Base-by-base conservation (phyloP, 2,329 filamentous ascomycete species). In the Hypoxylon sp. region DNA sequence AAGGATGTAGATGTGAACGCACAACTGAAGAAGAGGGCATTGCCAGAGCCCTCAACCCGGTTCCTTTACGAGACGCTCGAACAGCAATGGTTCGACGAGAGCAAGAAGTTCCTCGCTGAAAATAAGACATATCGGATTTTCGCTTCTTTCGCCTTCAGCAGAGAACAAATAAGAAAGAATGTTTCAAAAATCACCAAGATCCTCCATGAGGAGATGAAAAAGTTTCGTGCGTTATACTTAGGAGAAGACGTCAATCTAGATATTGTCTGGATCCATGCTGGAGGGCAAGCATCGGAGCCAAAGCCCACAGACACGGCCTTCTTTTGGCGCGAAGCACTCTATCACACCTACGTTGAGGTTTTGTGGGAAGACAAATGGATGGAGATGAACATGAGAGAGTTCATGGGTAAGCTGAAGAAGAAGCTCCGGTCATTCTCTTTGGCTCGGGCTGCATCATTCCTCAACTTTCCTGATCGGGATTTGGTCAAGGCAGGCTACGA, bases 351-450 rank as follows among this genome's bases (percentile, higher is more conserved):
- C 16, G 44, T 72, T 13, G 63, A 57, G 58, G 32, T 71, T 2
- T 40, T 61, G 16, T 72, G 66, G 62, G 46, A 53, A 11, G 67
- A 69, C 0, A 70, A 71, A 38, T 70, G 57, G 51, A 6, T 72
- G 5, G 69, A 69, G 48, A 31, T 26, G 7, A 59, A 68, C 21
- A 69, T 71, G 65, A 51, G 61, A 7, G 15, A 26, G 0, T 61
- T 64, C 20, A 19, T 68, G 20, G 6, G 7, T 3, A 48, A 30
- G 11, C 56, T 69, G 29, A 69, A 66, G 34, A 7, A 53, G 7
- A 48, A 31, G 2, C 9, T 71, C 11, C 48, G 65, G 70, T 9
- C 21, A 5, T 9, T 25, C 9, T 25, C 21, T 25, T 9, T 25
- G 6, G 9, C 5, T 25, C 6, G 21, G 6, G 21, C 5, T 5